A percentile compares a stretch with the other conserved stretches of the same genome.
Conservation (phyloP, 768 basidiomycete genomes). For the Russula sp. region DNA sequence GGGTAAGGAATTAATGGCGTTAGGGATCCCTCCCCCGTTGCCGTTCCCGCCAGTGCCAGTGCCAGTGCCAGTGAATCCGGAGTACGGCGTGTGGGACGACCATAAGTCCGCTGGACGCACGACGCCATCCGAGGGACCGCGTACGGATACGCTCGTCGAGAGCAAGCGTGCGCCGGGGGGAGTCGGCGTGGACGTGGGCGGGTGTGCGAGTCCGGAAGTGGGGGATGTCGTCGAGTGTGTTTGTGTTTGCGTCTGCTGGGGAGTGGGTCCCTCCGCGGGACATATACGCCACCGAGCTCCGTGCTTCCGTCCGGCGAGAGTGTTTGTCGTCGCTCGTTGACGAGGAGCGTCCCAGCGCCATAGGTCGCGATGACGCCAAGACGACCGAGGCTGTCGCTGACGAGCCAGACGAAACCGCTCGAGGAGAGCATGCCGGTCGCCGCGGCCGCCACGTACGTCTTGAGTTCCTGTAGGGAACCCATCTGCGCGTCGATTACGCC, state of each 20-base stretch:
- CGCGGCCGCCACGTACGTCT: conserved; percentile 72
- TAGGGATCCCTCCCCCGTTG: no score
- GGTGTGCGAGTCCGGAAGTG: conserved; percentile 13
- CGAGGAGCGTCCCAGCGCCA: conserved; percentile 83
- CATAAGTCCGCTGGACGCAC: conserved; percentile 2
- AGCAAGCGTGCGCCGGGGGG: conserved; percentile 22
- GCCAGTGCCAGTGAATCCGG: not conserved
- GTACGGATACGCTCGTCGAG: not conserved
- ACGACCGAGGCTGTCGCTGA: conserved; percentile 59
- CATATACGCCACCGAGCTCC: conserved; percentile 19
- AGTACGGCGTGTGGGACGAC: not conserved
- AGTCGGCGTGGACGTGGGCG: not conserved
- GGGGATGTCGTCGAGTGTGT: not conserved
- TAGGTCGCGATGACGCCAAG: conserved; percentile 81
- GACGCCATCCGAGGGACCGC: not conserved
- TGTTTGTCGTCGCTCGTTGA: conserved; percentile 39
- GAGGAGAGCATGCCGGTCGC: conserved; percentile 68
- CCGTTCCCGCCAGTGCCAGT: not conserved
- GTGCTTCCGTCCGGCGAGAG: conserved; percentile 3
- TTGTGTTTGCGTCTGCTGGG: not conserved
- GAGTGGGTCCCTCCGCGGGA: not conserved
- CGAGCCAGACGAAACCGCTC: conserved; percentile 86
- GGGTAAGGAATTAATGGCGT: not conserved
- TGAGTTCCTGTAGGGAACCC: conserved; percentile 63
- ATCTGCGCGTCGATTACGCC: conserved; percentile 48